phyloP scores from a whole-genome alignment of 164 flowering plant genomes.

The Liriodendron chinense region DNA sequence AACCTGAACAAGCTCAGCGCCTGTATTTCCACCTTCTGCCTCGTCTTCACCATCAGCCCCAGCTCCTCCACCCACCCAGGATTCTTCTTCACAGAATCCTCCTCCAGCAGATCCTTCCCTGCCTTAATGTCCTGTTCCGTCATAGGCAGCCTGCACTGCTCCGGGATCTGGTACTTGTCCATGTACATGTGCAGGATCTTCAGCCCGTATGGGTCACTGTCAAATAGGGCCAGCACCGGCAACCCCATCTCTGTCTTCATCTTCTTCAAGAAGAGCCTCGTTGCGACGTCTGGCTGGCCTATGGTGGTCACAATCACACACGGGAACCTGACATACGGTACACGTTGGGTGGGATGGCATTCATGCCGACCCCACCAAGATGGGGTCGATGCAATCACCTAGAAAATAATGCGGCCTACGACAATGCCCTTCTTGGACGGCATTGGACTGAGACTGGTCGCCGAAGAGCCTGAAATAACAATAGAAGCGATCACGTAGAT shows the following conservation, averaged over 20 bases:
- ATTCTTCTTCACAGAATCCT: slow-evolving; percentile 98
- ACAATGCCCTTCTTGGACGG: slow-evolving; percentile 89
- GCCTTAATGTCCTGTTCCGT: slow-evolving; percentile 95
- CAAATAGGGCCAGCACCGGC: no score
- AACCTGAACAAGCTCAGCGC: slow-evolving; percentile 87
- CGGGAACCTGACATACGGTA: slow-evolving; percentile 89
- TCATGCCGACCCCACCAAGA: slow-evolving; percentile 94
- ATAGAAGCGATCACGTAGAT: slow-evolving; percentile 90
- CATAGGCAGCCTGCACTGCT: slow-evolving; percentile 94
- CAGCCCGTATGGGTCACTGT: no score
- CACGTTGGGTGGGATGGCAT: slow-evolving; percentile 96
- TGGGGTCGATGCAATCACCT: slow-evolving; percentile 92
- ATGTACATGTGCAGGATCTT: no score
- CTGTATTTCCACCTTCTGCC: slow-evolving; percentile 97
- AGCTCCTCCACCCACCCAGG: slow-evolving; percentile 93
- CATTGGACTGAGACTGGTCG: slow-evolving; percentile 83
- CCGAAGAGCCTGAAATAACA: slow-evolving; percentile 90
- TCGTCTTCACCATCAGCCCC: slow-evolving; percentile 86
- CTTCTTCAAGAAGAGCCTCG: no score
- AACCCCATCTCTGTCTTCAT: no score
- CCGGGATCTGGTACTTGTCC: slow-evolving; percentile 93
- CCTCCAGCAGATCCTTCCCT: slow-evolving; percentile 92
- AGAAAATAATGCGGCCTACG: slow-evolving; percentile 76
- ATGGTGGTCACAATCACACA: no score
- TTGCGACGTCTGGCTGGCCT: no score